Base-by-base conservation (phyloP, 2,329 filamentous ascomycete genomes). In the Tothia fuscella region DNA sequence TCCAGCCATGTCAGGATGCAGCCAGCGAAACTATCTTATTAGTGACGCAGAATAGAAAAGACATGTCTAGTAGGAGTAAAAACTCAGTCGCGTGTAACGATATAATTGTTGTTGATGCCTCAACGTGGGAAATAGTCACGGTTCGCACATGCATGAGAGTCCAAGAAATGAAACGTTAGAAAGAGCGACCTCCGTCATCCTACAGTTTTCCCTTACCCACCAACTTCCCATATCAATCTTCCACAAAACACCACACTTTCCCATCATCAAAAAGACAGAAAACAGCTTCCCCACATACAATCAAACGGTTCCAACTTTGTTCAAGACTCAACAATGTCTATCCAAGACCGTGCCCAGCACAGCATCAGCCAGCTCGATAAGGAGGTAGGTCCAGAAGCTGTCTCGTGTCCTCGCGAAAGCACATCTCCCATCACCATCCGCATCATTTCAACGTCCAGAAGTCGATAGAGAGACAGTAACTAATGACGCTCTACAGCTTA, bases 361-460 rank as follows among this genome's bases (percentile, higher is more conserved):
- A 80, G 85, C 57, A 72, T 91, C 59, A 74, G 75, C 54, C 74
- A 80, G 67, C 79, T 93, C 66, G 85, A 93, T 67, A 80, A 78
- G 59, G 82, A 87, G 79, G 83, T 88, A 66, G 51, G 76, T 67
- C 42, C 44, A 49, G n/a, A 49, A 42, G 38, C 41, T 20, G 25
- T 40, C 28, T 47, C 30, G 43, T 20, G 46, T 28, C 38, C 38
- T 45, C 14, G 16, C 21, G 19, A 28, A 19, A 6, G 29, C 32
- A 33, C 25, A 25, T 16, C 28, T 13, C 20, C 22, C 35, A 37
- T 37, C 21, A 28, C 21, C 9, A 5, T 25, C n/a, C n/a, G 12
- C 35, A 42, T 42, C 29, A 35, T 35, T 22, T 14, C 32, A 12
- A 14, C 33, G 12, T 29, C 21, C 21, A 24, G 29, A 28, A 28